Evolutionary conservation across 1,139 yeast genomes (phyloP).

Genomic region (Hansenula anomala): DNA sequence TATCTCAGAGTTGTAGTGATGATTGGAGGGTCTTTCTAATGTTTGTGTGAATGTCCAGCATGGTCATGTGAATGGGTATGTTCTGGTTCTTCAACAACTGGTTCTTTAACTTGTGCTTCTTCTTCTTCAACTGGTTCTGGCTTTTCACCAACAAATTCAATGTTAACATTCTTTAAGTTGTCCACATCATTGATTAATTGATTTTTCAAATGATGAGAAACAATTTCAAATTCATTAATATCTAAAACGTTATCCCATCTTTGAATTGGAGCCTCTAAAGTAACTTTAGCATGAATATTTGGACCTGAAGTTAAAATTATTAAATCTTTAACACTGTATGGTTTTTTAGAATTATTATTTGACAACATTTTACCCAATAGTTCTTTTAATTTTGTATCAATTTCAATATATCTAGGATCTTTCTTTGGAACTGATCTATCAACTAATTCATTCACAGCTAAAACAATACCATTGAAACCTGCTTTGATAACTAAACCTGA

Average conservation of each 20-base stretch:
- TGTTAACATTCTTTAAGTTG: slow-evolving; percentile 26
- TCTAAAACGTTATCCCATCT: slow-evolving; percentile 39
- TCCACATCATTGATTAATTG: slow-evolving; percentile 22
- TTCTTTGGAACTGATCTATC: slow-evolving; percentile 47
- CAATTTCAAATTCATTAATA: slow-evolving; percentile 39
- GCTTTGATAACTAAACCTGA: slow-evolving; percentile 79
- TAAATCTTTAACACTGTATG: slow-evolving; percentile 41
- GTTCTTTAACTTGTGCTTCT: slow-evolving; percentile 7
- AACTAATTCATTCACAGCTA: slow-evolving; percentile 69
- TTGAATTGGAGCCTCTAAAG: slow-evolving; percentile 36
- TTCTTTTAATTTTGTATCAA: slow-evolving; percentile 34
- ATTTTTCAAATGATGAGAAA: slow-evolving; percentile 30
- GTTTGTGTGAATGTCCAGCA: slow-evolving; percentile 21
- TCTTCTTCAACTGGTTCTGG: slow-evolving; percentile 20
- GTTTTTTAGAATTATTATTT: slow-evolving; percentile 31
- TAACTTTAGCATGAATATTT: slow-evolving; percentile 39
- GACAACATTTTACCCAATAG: slow-evolving; percentile 29
- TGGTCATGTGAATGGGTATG: slow-evolving; percentile 21
- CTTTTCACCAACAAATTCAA: slow-evolving; percentile 30
- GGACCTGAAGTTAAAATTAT: slow-evolving; percentile 71
- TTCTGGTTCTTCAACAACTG: slow-evolving; percentile 11
- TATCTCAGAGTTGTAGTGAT: no score
- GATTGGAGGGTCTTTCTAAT: no score
- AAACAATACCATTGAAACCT: slow-evolving; percentile 69
- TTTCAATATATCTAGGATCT: slow-evolving; percentile 35